A percentile compares a stretch with the other conserved stretches of the same genome.
These are phyloP conservation scores for Phyllosticta paracitricarpa DNA, from an alignment of 2,329 filamentous ascomycete genomes.

Conservation along the genomic window DNA sequence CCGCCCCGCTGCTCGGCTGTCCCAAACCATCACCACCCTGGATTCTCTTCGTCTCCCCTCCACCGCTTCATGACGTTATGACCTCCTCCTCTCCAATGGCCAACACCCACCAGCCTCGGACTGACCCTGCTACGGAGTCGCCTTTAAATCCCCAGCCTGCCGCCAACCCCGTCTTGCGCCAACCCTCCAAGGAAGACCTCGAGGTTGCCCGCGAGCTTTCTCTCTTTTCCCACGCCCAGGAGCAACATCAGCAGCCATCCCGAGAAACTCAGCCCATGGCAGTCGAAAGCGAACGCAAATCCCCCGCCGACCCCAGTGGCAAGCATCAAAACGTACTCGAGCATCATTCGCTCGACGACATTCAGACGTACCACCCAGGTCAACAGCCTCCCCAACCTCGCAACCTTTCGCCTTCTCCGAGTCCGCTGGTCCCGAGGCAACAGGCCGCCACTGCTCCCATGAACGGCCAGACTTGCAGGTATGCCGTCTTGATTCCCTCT, in stretches of 20 bases:
- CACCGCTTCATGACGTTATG: conserved; percentile 1
- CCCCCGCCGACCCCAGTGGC: conserved; percentile 12
- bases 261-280: conserved; percentile 11
- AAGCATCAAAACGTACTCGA: conserved; percentile 21
- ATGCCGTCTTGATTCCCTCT: conserved; percentile 19
- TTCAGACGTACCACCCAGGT: conserved; percentile 20
- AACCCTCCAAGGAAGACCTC: conserved; percentile 40
- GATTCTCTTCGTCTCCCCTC: neutral
- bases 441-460: conserved; percentile 29
- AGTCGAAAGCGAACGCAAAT: neutral
- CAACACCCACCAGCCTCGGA: neutral
- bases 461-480: conserved; percentile 64
- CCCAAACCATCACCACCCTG: neutral
- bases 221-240: conserved; percentile 35
- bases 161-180: conserved; percentile 21
- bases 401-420: conserved; percentile 6
- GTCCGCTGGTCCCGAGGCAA: conserved; percentile 9
- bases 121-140: neutral
- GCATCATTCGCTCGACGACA: conserved; percentile 32
- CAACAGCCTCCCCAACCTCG: conserved; percentile 2
- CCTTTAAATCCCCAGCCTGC: neutral
- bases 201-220: conserved; percentile 39
- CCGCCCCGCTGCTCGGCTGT: conserved; percentile 3
- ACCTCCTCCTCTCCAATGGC: neutral
- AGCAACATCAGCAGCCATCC: conserved; percentile 12